Conservation (phyloP, 352 stramenopile genomes). For the Phytopythium delawarense region DNA sequence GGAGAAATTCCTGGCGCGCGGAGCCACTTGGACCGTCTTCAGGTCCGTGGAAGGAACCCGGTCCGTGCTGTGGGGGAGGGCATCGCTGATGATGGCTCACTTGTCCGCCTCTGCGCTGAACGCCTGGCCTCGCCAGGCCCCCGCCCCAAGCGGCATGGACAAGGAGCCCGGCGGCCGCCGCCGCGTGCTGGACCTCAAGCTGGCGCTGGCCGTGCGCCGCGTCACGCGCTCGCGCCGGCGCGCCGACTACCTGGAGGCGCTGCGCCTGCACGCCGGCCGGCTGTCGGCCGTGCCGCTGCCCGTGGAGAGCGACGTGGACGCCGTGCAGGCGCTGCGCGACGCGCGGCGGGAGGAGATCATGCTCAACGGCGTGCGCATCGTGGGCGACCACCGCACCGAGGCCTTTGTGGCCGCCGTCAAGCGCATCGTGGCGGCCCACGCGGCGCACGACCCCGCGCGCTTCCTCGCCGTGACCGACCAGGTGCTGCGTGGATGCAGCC, state of each 20-base stretch:
- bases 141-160: neutral
- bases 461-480: constrained; percentile 50
- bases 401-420: constrained; percentile 74
- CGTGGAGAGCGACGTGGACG: constrained; percentile 58
- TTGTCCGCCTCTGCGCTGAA: neutral
- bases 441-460: constrained; percentile 25
- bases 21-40: neutral
- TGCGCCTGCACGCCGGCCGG: constrained; percentile 20
- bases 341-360: constrained; percentile 66
- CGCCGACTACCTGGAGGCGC: constrained; percentile 52
- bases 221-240: constrained; percentile 33
- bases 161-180: neutral
- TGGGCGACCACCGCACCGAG: constrained; percentile 67
- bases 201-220: constrained; percentile 35
- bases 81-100: neutral
- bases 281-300: constrained; percentile 48
- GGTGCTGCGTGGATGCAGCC: constrained; percentile 67
- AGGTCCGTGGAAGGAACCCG: neutral
- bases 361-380: constrained; percentile 70
- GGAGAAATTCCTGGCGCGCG: too few relatives aligned
- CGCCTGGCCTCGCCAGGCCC: neutral
- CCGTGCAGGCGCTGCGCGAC: constrained; percentile 64
- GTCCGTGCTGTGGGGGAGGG: too few relatives aligned
- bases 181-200: constrained; percentile 35
- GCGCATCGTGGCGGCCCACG: constrained; percentile 52